phyloP scores from a whole-genome alignment of 202 grass and related monocot species.

The Musa balbisiana region DNA sequence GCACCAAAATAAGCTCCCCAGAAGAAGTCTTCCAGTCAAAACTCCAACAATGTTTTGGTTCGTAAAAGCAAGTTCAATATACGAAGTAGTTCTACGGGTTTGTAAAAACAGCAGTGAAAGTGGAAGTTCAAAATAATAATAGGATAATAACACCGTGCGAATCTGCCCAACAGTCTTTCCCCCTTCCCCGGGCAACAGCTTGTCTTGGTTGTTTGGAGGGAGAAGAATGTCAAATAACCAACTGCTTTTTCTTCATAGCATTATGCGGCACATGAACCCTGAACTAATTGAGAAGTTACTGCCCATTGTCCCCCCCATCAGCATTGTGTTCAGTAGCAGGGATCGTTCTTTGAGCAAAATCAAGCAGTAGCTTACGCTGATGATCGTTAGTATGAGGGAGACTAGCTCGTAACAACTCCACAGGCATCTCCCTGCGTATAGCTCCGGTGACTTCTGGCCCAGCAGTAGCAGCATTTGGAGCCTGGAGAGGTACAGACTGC shows the following conservation, averaged over 20 bases:
- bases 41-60: not conserved
- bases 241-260: constrained; percentile 9
- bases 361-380: constrained; percentile 52
- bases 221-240: not conserved
- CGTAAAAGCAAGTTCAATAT: too few relatives aligned
- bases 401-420: constrained; percentile 73
- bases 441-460: constrained; percentile 21
- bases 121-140: not conserved
- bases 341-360: constrained; percentile 54
- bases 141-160: not conserved
- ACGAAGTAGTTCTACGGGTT: too few relatives aligned
- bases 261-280: constrained; percentile 28
- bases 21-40: constrained; percentile 4
- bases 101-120: not conserved
- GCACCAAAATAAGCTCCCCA: constrained; percentile 4
- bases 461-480: constrained; percentile 12
- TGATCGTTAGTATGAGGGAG: constrained; percentile 82
- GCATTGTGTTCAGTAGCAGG: constrained; percentile 26
- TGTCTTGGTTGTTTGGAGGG: not conserved
- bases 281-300: constrained; percentile 30
- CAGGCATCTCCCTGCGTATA: constrained; percentile 56
- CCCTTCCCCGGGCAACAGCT: not conserved
- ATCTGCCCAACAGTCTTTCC: not conserved
- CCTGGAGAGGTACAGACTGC: constrained; percentile 33
- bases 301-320: constrained; percentile 26